Percentiles rank a stretch among this genome's conserved stretches.
These are phyloP conservation scores for Malus sieversii DNA, from an alignment of 306 rosid species.

Conservation along the genomic window DNA sequence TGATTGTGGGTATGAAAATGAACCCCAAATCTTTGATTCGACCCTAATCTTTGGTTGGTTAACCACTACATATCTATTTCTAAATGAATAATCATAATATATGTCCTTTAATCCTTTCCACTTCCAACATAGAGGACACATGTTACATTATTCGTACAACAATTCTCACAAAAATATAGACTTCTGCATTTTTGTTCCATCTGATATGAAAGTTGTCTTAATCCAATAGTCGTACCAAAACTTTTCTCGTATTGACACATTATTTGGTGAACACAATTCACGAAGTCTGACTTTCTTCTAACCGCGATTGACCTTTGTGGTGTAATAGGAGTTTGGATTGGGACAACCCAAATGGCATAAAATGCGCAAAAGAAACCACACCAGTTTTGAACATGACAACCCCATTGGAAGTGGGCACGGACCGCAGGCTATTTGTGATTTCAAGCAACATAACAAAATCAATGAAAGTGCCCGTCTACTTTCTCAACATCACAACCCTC, in stretches of 20 bases:
- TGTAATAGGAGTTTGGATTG: slow-evolving; percentile 71
- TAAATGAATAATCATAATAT: not conserved
- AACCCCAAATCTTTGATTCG: not conserved
- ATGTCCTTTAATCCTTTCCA: not conserved
- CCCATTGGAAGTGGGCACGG: slow-evolving; percentile 68
- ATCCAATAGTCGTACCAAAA: no score
- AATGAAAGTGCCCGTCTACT: slow-evolving; percentile 52
- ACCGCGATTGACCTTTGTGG: not conserved
- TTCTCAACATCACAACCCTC: slow-evolving; percentile 63
- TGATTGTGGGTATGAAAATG: slow-evolving; percentile 2
- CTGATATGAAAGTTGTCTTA: rapidly evolving
- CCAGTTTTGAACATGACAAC: slow-evolving; percentile 49
- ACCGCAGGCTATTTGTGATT: slow-evolving; percentile 47
- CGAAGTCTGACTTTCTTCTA: not conserved
- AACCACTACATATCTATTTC: slow-evolving; percentile 6
- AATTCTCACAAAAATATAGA: no score
- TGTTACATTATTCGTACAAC: no score
- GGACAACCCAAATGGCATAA: slow-evolving; percentile 80
- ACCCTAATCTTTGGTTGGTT: slow-evolving; percentile 1
- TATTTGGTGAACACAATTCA: not conserved
- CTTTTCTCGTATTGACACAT: not conserved
- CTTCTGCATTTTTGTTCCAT: rapidly evolving
- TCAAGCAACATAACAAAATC: slow-evolving; percentile 40
- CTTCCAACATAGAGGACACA: not conserved
- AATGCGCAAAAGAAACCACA: slow-evolving; percentile 77